Evolutionary conservation across 352 stramenopile genomes (phyloP).

Genomic region (Globisporangium takayamanum): DNA sequence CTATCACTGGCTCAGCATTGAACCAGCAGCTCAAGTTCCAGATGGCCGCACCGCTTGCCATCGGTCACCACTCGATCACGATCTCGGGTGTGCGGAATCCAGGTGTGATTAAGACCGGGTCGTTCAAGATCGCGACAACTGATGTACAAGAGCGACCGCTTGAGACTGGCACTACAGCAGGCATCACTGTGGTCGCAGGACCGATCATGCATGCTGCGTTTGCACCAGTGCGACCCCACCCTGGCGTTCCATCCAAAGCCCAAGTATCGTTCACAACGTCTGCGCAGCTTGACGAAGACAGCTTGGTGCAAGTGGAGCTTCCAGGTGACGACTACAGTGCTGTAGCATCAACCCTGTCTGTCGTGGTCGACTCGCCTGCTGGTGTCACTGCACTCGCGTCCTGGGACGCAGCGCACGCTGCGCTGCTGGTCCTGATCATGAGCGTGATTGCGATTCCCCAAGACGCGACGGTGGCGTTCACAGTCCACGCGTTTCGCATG

Average conservation of each 20-base stretch:
- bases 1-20: background rate
- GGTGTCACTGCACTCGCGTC: constrained; percentile 25
- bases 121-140: constrained; percentile 29
- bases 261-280: constrained; percentile 45
- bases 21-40: constrained; percentile 1
- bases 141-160: constrained; percentile 31
- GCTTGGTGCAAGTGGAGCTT: constrained; percentile 32
- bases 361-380: constrained; percentile 16
- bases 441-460: constrained; percentile 22
- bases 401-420: constrained; percentile 27
- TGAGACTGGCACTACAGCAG: constrained; percentile 18
- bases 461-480: constrained; percentile 22
- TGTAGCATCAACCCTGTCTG: constrained; percentile 15
- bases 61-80: background rate
- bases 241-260: constrained; percentile 35
- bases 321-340: constrained; percentile 33
- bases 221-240: constrained; percentile 25
- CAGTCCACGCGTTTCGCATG: constrained; percentile 37
- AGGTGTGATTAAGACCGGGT: constrained; percentile 15
- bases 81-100: constrained; percentile 4
- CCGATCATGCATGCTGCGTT: constrained; percentile 27
- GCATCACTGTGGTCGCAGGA: constrained; percentile 28
- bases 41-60: background rate
- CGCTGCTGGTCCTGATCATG: constrained; percentile 33
- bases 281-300: constrained; percentile 29